Conservation (phyloP, 495 filamentous ascomycete genomes). For the Hypoxylon fuscum region DNA sequence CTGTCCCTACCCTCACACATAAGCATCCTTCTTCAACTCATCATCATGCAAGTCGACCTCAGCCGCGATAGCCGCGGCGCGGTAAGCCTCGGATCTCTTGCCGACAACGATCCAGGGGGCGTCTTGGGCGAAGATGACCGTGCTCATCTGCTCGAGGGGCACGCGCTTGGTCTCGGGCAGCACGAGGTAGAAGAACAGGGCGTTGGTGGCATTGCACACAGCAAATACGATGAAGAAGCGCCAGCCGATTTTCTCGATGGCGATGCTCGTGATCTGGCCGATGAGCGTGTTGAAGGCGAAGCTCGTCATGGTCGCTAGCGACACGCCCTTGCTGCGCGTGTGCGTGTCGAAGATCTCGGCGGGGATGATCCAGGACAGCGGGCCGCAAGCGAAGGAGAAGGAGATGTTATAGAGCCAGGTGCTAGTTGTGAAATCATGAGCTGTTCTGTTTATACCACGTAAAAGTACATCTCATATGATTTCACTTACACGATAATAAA, state of each 20-base stretch:
- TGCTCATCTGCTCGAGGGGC: constrained; percentile 75
- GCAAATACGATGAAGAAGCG: constrained; percentile 67
- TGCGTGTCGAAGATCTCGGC: constrained; percentile 77
- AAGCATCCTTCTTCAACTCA: constrained; percentile 33
- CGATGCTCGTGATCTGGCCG: constrained; percentile 71
- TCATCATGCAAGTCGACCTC: constrained; percentile 15
- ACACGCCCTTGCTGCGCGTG: constrained; percentile 72
- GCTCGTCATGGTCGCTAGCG: constrained; percentile 69
- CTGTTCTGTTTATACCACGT: neutral
- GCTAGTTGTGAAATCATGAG: constrained; percentile 36
- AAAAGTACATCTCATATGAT: neutral
- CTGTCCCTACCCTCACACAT: neutral
- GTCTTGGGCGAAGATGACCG: constrained; percentile 67
- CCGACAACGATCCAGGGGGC: constrained; percentile 72
- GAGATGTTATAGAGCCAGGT: constrained; percentile 77
- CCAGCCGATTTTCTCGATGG: constrained; percentile 62
- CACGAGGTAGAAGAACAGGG: constrained; percentile 71
- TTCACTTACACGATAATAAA: constrained; percentile 68
- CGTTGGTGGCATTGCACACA: constrained; percentile 66
- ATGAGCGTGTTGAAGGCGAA: constrained; percentile 81
- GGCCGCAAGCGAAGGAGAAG: constrained; percentile 71
- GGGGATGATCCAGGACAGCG: constrained; percentile 70
- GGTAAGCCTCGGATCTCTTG: neutral
- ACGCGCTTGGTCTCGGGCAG: constrained; percentile 71
- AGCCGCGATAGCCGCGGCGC: constrained; percentile 25